A percentile compares a stretch with the other conserved stretches of the same genome.
These are phyloP conservation scores for Amylocystis lapponica DNA, from an alignment of 768 basidiomycete genomes.

Conservation along the genomic window DNA sequence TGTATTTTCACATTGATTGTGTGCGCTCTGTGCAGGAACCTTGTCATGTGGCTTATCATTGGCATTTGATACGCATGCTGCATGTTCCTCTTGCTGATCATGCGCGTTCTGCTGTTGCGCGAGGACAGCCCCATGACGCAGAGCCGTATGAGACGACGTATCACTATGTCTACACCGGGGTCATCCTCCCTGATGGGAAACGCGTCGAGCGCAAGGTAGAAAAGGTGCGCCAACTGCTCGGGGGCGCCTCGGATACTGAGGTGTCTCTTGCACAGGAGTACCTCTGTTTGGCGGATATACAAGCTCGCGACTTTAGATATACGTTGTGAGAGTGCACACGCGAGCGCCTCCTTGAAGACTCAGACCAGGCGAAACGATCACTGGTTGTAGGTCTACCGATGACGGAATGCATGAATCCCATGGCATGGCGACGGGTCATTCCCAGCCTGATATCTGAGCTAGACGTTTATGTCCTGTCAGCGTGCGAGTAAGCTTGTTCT, in stretches of 20 bases:
- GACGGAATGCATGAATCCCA: no score
- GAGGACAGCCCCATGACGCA: slow-evolving; percentile 63
- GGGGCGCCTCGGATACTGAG: background rate
- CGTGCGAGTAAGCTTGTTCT: no score
- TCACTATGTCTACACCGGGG: slow-evolving; percentile 58
- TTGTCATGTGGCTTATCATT: slow-evolving; percentile 73
- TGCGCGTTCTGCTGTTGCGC: slow-evolving; percentile 46
- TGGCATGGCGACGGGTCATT: no score
- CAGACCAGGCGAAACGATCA: no score
- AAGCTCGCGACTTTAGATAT: slow-evolving; percentile 71
- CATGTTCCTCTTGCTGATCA: slow-evolving; percentile 40
- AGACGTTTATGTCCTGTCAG: no score
- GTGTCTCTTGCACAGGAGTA: slow-evolving; percentile 44
- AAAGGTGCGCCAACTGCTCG: no score
- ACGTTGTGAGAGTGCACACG: slow-evolving; percentile 54
- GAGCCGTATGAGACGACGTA: slow-evolving; percentile 48
- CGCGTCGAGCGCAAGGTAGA: slow-evolving; percentile 53
- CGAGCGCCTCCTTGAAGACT: no score
- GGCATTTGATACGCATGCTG: slow-evolving; percentile 54
- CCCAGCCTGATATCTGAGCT: no score
- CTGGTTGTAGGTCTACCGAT: no score
- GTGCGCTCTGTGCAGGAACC: slow-evolving; percentile 50
- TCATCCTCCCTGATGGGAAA: slow-evolving; percentile 45
- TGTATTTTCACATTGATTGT: no score
- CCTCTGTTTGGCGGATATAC: slow-evolving; percentile 65